phyloP scores from a whole-genome alignment of 2,329 filamentous ascomycete species.

The Fusarium sp. region DNA sequence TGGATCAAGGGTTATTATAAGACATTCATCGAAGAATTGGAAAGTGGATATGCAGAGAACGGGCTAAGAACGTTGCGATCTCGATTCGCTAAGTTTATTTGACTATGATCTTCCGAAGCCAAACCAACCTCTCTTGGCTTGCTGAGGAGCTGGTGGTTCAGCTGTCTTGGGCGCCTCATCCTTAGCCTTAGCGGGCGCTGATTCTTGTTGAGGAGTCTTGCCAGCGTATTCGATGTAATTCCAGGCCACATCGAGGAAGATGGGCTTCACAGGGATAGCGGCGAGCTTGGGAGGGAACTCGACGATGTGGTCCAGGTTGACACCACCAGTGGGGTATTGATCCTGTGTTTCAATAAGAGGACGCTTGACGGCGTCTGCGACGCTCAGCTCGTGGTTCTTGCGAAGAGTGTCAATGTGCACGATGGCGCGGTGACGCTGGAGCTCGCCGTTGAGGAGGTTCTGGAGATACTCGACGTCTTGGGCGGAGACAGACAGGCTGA shows the following conservation, averaged over 20 bases:
- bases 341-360: constrained; percentile 80
- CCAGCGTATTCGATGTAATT: constrained; percentile 96
- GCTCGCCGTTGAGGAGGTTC: constrained; percentile 73
- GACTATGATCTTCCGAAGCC: constrained; percentile 68
- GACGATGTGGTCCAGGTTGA: constrained; percentile 84
- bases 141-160: constrained; percentile 50
- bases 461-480: constrained; percentile 69
- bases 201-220: constrained; percentile 53
- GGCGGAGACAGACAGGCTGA: constrained; percentile 74
- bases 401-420: constrained; percentile 80
- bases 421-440: constrained; percentile 84
- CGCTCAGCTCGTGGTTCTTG: constrained; percentile 59
- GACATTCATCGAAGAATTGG: constrained; percentile 26
- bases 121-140: constrained; percentile 79
- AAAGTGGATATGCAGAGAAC: constrained; percentile 12
- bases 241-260: constrained; percentile 97
- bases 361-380: constrained; percentile 34
- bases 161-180: constrained; percentile 44
- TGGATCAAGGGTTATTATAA: constrained; percentile 22
- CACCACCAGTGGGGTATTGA: constrained; percentile 76
- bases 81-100: constrained; percentile 33
- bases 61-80: constrained; percentile 20
- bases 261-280: constrained; percentile 88
- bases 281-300: constrained; percentile 86
- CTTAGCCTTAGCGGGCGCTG: constrained; percentile 41